A percentile compares a stretch with the other conserved stretches of the same genome.
These are phyloP conservation scores for Dipodascus albidus DNA, from an alignment of 805 yeast genomes.

Conservation along the genomic window DNA sequence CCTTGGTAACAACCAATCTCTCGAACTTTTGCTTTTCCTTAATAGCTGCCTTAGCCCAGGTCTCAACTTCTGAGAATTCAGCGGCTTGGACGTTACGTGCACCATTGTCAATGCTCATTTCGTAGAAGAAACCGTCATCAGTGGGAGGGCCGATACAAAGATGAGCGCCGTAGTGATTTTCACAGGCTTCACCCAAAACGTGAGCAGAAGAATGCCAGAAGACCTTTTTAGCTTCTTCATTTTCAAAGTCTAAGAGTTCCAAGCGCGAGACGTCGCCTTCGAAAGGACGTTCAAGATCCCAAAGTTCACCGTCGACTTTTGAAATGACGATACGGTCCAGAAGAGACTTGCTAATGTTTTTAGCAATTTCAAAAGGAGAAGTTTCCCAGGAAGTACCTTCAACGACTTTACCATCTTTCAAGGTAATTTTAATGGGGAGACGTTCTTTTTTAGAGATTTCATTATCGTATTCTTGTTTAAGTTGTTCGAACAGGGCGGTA, in stretches of 20 bases:
- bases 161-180: constrained; percentile 91
- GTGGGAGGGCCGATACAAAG: constrained; percentile 94
- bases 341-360: constrained; percentile 73
- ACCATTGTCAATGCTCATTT: constrained; percentile 76
- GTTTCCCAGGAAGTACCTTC: constrained; percentile 84
- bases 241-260: constrained; percentile 82
- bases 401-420: constrained; percentile 75
- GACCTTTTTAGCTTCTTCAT: constrained; percentile 89
- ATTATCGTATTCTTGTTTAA: constrained; percentile 68
- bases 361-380: constrained; percentile 77
- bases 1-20: constrained; percentile 86
- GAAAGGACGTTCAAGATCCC: constrained; percentile 94
- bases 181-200: constrained; percentile 96
- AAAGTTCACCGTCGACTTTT: constrained; percentile 77
- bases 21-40: constrained; percentile 94
- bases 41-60: constrained; percentile 78
- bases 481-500: constrained; percentile 63
- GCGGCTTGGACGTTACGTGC: constrained; percentile 64
- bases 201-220: constrained; percentile 99
- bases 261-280: constrained; percentile 55
- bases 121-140: constrained; percentile 95
- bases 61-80: constrained; percentile 77
- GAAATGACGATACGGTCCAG: constrained; percentile 84
- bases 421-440: constrained; percentile 61
- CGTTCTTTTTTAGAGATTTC: constrained; percentile 51